A percentile compares a stretch with the other conserved stretches of the same genome.
These are phyloP conservation scores for Epichloe sibirici DNA, from an alignment of 2,329 filamentous ascomycete genomes.

Conservation along the genomic window DNA sequence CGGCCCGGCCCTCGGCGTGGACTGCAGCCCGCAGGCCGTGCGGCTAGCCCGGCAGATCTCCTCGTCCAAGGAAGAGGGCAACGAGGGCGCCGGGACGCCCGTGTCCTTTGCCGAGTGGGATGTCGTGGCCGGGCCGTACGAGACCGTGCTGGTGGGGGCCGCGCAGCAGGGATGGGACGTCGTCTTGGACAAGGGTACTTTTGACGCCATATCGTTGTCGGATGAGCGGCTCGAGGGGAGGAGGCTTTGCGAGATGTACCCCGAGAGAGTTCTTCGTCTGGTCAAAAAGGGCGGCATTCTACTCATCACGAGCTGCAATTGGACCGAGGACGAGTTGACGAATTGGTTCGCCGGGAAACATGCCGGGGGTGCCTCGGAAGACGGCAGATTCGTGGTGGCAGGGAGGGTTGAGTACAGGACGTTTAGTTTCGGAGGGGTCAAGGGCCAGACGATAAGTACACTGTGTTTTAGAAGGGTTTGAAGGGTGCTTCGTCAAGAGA, in stretches of 20 bases:
- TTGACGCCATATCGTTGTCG: constrained; percentile 81
- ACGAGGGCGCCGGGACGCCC: constrained; percentile 12
- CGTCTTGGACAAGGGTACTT: constrained; percentile 95
- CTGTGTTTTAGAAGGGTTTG: constrained; percentile 57
- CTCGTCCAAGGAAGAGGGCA: constrained; percentile 9
- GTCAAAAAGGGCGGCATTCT: constrained; percentile 62
- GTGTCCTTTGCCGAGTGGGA: constrained; percentile 49
- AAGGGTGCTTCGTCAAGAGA: not conserved
- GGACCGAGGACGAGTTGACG: constrained; percentile 80
- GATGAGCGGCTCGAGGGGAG: constrained; percentile 41
- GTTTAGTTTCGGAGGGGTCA: constrained; percentile 80
- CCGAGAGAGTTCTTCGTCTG: constrained; percentile 52
- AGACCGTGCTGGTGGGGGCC: constrained; percentile 19
- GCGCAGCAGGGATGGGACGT: constrained; percentile 60
- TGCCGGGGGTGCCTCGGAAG: not conserved
- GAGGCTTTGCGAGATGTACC: constrained; percentile 65
- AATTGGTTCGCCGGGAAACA: constrained; percentile 54
- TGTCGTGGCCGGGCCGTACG: constrained; percentile 35
- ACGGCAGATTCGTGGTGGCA: constrained; percentile 43
- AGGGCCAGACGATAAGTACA: constrained; percentile 81
- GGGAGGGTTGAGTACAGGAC: constrained; percentile 67
- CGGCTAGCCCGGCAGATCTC: constrained; percentile 58
- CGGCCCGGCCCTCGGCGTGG: constrained; percentile 69
- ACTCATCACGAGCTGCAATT: constrained; percentile 92
- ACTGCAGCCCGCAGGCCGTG: constrained; percentile 71